These are phyloP conservation scores for Cladosporium sphaerospermum DNA, from an alignment of 2,329 filamentous ascomycete species.

Conservation along the genomic window DNA sequence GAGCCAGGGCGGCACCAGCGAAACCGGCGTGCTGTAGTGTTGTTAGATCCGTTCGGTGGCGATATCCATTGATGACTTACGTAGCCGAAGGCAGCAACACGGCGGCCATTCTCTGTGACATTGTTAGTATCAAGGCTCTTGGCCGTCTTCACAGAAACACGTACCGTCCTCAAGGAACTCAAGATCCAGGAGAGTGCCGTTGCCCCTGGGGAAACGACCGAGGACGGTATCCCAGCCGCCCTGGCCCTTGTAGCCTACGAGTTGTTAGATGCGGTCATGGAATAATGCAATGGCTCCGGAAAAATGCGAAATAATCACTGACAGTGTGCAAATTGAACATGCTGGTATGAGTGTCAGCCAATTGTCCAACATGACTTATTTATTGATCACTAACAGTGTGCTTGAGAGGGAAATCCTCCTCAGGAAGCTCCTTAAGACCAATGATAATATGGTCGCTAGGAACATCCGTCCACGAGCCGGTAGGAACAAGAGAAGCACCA, in stretches of 20 bases:
- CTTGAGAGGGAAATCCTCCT: conserved; percentile 61
- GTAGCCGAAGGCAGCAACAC: conserved; percentile 65
- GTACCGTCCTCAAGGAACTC: conserved; percentile 69
- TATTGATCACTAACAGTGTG: conserved; percentile 44
- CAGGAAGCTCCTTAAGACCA: conserved; percentile 38
- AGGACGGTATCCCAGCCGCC: conserved; percentile 73
- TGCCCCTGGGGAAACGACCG: conserved; percentile 69
- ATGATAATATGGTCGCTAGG: conserved; percentile 36
- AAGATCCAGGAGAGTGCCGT: conserved; percentile 73
- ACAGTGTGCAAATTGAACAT: conserved; percentile 36
- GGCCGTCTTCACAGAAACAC: background rate
- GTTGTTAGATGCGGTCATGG: background rate
- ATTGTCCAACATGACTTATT: background rate
- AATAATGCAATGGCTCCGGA: background rate
- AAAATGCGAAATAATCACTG: background rate
- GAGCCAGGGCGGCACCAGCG: conserved; percentile 54
- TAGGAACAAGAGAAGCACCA: conserved; percentile 34
- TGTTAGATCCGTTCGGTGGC: conserved; percentile 18
- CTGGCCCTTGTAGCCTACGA: conserved; percentile 46
- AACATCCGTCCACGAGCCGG: conserved; percentile 35
- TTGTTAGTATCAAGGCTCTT: background rate
- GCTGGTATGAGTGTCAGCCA: conserved; percentile 15
- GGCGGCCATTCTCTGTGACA: conserved; percentile 51
- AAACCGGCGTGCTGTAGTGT: conserved; percentile 67
- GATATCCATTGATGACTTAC: conserved; percentile 13